Base-by-base conservation (phyloP, 108 stramenopile species). In the Thalassiosira profunda region DNA sequence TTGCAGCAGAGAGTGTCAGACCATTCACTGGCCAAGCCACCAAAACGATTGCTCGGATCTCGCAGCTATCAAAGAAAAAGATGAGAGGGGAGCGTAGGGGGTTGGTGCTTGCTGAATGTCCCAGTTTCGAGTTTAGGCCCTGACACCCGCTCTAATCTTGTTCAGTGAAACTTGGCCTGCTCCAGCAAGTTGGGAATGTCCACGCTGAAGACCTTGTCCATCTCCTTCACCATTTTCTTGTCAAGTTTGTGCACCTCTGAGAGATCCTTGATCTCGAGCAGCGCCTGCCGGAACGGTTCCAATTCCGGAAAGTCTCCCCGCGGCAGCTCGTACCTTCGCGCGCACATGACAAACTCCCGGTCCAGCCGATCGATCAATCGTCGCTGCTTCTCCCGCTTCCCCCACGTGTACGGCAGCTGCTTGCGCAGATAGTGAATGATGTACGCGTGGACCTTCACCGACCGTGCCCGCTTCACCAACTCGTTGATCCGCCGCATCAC, bases 401-500 rank as follows among this genome's bases (percentile, higher is more conserved):
- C 98, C 76, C 85, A 96, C 9, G 97, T 91, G 46, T 94, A 95
- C 30, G 99, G 99, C 76, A 99, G 89, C 68, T 99, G 98, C 76
- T 97, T 96, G 36, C 96, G 82, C 38, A 99, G 81, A 67, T 98
- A 97, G 73, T 98, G 94, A 74, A 99, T 95, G 61, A 99, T 97
- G 76, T 98, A 98, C 5, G 98, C 98, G 64, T 99, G 99, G 17
- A 98, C 98, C 80, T 98, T 98, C 38, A 98, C 97, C 44, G 90
- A 84, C 25, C 99, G 72, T 36, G 98, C 97, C 23, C 99, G 87
- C 63, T 99, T 99, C 36, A 99, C 98, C 36, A 99, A 74, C 54
- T 99, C 99, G 74, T 99, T 99, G 66, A 99, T 98, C 7, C 97
- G 84, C 54, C 99, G 88, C 86, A 98, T 94, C 11, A 97, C 97